Evolutionary conservation across 805 yeast genomes (phyloP).

Genomic region (Metschnikowia continentalis): DNA sequence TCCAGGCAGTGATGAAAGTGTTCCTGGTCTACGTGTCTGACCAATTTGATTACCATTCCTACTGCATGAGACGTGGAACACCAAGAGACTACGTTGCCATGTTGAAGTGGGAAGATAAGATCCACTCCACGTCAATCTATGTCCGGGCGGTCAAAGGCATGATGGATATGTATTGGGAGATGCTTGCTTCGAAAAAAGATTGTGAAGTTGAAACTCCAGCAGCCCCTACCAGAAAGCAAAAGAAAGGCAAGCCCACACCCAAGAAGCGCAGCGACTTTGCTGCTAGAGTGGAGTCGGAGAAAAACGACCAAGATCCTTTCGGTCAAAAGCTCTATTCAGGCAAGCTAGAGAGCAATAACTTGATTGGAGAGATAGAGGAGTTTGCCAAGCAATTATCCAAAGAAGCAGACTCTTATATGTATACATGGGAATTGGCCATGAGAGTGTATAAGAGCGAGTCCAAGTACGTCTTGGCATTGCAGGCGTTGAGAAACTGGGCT

Average conservation of each 20-base stretch:
- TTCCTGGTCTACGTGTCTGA: slow-evolving; percentile 73
- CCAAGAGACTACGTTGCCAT: slow-evolving; percentile 76
- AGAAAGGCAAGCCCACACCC: slow-evolving; percentile 49
- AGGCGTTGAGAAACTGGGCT: slow-evolving; percentile 42
- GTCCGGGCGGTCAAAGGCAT: slow-evolving; percentile 69
- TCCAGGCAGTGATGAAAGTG: slow-evolving; percentile 57
- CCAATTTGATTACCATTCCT: slow-evolving; percentile 92
- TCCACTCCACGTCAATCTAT: slow-evolving; percentile 68
- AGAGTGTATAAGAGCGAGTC: slow-evolving; percentile 36
- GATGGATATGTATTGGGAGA: slow-evolving; percentile 49
- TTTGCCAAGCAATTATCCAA: slow-evolving; percentile 39
- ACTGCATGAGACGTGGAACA: slow-evolving; percentile 87
- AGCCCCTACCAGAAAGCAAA: slow-evolving; percentile 45
- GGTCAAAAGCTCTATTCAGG: slow-evolving; percentile 44
- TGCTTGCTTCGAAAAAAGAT: slow-evolving; percentile 24
- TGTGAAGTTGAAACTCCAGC: slow-evolving; percentile 14
- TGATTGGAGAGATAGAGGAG: slow-evolving; percentile 43
- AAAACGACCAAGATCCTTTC: slow-evolving; percentile 55
- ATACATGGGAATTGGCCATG: slow-evolving; percentile 43
- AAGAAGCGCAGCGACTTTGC: slow-evolving; percentile 55
- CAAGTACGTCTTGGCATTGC: slow-evolving; percentile 45
- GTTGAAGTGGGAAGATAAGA: slow-evolving; percentile 75
- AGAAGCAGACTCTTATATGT: slow-evolving; percentile 37
- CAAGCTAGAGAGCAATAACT: slow-evolving; percentile 23
- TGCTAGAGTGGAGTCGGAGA: slow-evolving; percentile 39